Evolutionary conservation across 768 basidiomycete genomes (phyloP).

Genomic region (Boletus eberwhitei): DNA sequence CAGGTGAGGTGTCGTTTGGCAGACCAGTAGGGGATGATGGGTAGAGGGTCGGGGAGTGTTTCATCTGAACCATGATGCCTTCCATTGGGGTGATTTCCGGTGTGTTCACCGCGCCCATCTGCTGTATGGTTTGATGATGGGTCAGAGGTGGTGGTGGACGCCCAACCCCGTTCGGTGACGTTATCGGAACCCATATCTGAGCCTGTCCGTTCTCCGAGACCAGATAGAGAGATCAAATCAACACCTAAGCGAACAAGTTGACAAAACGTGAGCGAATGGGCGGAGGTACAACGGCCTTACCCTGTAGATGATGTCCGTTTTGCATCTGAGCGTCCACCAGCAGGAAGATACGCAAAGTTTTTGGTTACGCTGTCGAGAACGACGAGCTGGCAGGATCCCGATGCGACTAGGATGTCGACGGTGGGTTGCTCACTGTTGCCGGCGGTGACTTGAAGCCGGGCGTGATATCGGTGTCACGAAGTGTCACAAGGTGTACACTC

Average conservation of each 20-base stretch:
- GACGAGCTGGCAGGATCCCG: conserved; percentile 1
- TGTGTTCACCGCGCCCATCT: conserved; percentile 27
- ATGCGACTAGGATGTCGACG: background rate
- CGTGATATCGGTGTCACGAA: conserved; percentile 11
- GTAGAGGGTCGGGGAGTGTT: conserved; percentile 44
- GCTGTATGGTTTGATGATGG: conserved; percentile 42
- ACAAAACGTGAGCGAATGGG: background rate
- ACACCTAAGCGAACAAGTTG: conserved; percentile 16
- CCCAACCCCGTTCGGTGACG: conserved; percentile 50
- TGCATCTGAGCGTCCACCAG: conserved; percentile 21
- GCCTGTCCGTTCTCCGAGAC: conserved; percentile 13
- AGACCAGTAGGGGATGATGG: conserved; percentile 78
- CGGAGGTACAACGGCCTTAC: conserved; percentile 13
- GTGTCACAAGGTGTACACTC: background rate
- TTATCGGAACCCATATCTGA: conserved; percentile 47
- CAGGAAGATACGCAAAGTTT: background rate
- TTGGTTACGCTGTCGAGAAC: background rate
- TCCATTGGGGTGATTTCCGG: conserved; percentile 34
- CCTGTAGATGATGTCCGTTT: conserved; percentile 27
- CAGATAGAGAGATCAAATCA: conserved; percentile 13
- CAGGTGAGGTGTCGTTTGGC: conserved; percentile 89
- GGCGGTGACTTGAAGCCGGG: conserved; percentile 3
- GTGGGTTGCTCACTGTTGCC: conserved; percentile 5
- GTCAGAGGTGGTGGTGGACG: conserved; percentile 47
- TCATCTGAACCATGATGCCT: conserved; percentile 44